phyloP scores from a whole-genome alignment of 441 rosid species.

The Dalechampia spathulata region DNA sequence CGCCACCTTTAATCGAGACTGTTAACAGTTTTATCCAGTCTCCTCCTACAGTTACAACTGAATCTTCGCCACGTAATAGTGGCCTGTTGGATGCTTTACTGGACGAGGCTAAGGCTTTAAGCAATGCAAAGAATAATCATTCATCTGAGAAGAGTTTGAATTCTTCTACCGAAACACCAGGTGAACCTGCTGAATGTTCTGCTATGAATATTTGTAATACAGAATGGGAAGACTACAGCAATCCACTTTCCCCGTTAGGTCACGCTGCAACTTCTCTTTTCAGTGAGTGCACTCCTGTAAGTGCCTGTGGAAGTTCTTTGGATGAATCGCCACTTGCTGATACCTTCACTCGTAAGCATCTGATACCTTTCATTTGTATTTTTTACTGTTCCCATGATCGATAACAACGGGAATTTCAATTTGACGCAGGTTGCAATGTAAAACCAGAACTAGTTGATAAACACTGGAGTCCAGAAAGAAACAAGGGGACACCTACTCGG shows the following conservation, averaged over 20 bases:
- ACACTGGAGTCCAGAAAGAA: conserved; percentile 41
- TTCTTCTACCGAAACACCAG: conserved; percentile 52
- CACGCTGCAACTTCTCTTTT: conserved; percentile 57
- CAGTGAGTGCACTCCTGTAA: conserved; percentile 47
- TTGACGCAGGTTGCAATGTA: conserved; percentile 27
- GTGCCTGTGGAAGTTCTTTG: conserved; percentile 54
- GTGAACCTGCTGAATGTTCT: conserved; percentile 50
- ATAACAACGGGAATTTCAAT: conserved; percentile 1
- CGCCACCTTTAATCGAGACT: conserved; percentile 58
- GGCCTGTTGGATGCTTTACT: conserved; percentile 94
- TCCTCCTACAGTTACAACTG: conserved; percentile 48
- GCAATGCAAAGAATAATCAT: conserved; percentile 58
- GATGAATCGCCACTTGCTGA: conserved; percentile 48
- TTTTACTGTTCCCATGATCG: background rate
- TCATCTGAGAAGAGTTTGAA: conserved; percentile 59
- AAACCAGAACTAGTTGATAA: conserved; percentile 50
- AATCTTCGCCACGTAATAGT: conserved; percentile 67
- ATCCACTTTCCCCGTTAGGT: conserved; percentile 54
- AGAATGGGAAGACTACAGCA: conserved; percentile 55
- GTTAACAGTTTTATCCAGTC: conserved; percentile 78
- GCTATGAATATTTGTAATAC: conserved; percentile 39
- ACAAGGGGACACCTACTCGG: conserved; percentile 25
- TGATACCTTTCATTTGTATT: too few species aligned
- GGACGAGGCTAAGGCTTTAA: conserved; percentile 62
- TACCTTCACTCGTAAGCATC: conserved; percentile 40